Percentiles rank a stretch among this genome's conserved stretches.
phyloP scores from a whole-genome alignment of 257 asterid species.

The Solanum chmielewskii region DNA sequence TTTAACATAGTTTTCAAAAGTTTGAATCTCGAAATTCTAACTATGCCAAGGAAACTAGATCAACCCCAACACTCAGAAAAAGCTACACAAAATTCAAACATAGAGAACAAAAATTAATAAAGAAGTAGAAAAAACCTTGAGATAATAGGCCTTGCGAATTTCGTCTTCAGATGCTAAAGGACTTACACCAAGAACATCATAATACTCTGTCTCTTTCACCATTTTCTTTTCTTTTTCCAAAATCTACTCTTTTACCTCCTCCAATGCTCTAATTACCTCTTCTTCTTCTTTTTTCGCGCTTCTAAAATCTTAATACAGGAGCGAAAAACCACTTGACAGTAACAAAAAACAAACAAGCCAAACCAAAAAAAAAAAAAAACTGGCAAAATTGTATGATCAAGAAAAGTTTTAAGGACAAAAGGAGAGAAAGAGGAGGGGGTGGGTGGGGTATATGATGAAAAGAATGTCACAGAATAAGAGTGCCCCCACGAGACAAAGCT shows the following conservation, averaged over 20 bases:
- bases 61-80: not conserved
- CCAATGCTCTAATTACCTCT: not conserved
- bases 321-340: not conserved
- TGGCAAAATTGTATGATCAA: slow-evolving; percentile 6
- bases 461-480: slow-evolving; percentile 7
- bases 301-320: not conserved
- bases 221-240: slow-evolving; percentile 8
- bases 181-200: slow-evolving; percentile 60
- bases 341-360: not conserved
- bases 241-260: not conserved
- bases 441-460: slow-evolving; percentile 9
- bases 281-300: not conserved
- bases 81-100: not conserved
- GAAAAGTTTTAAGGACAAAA: not conserved
- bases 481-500: slow-evolving; percentile 17
- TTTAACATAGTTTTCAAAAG: not conserved
- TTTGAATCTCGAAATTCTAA: not conserved
- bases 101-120: not conserved
- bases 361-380: not conserved
- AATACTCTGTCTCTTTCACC: slow-evolving; percentile 85
- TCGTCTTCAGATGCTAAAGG: slow-evolving; percentile 76
- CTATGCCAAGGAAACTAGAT: not conserved
- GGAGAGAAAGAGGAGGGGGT: not conserved
- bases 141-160: slow-evolving; percentile 76
- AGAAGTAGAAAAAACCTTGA: slow-evolving; percentile 36